phyloP scores from a whole-genome alignment of 108 stramenopile species.

The Hondaea fermentalgiana region DNA sequence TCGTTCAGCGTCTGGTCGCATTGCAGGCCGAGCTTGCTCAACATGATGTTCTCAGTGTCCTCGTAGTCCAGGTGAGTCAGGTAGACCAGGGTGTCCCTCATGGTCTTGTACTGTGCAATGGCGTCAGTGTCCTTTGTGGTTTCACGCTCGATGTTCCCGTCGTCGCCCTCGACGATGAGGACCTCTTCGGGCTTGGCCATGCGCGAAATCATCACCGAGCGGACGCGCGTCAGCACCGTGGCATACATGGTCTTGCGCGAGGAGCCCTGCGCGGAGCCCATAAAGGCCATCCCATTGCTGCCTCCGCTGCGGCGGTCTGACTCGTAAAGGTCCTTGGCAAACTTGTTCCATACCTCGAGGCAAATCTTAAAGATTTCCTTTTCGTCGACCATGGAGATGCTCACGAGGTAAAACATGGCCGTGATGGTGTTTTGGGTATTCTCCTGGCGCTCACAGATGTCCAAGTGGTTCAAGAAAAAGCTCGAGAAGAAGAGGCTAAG shows the following conservation, averaged over 20 bases:
- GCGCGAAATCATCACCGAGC: constrained; percentile 86
- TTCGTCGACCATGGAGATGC: constrained; percentile 84
- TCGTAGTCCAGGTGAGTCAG: constrained; percentile 94
- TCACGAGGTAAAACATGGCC: constrained; percentile 84
- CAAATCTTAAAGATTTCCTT: constrained; percentile 97
- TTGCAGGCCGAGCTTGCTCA: constrained; percentile 87
- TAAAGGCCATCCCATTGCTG: background rate
- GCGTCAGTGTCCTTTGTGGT: constrained; percentile 95
- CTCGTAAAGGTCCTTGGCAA: constrained; percentile 89
- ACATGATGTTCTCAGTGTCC: constrained; percentile 95
- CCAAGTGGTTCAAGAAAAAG: constrained; percentile 69
- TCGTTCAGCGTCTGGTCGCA: constrained; percentile 62
- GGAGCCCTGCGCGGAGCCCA: background rate
- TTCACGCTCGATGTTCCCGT: constrained; percentile 92
- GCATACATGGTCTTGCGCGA: constrained; percentile 68
- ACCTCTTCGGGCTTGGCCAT: constrained; percentile 99
- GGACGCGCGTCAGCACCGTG: constrained; percentile 73
- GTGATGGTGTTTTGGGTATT: constrained; percentile 60
- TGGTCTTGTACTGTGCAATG: constrained; percentile 97
- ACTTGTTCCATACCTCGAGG: constrained; percentile 91
- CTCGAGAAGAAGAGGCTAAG: constrained; percentile 85
- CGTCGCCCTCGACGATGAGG: constrained; percentile 95
- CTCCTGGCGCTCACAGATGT: constrained; percentile 73
- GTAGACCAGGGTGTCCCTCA: constrained; percentile 94
- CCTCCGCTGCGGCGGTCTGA: constrained; percentile 25